Conservation (phyloP, 352 stramenopile genomes). For the Phytophthora pseudosyringae region DNA sequence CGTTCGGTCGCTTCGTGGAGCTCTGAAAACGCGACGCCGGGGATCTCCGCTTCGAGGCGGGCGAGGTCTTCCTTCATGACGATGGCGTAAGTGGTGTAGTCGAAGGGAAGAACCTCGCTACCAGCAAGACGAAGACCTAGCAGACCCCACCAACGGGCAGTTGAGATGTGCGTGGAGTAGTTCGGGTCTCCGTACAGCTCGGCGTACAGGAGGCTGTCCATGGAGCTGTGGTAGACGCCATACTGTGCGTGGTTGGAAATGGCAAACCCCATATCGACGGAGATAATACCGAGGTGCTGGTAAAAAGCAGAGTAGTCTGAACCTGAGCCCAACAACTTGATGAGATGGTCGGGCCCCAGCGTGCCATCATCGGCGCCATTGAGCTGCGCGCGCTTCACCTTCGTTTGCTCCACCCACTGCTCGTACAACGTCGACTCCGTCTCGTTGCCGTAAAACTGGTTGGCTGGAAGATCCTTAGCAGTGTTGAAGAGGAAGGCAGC, state of each 20-base stretch:
- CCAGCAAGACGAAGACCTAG: constrained; percentile 56
- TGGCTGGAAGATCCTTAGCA: constrained; percentile 56
- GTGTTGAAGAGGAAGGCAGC: constrained; percentile 61
- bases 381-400: constrained; percentile 7
- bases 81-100: constrained; percentile 57
- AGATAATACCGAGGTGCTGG: constrained; percentile 83
- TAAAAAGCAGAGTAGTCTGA: constrained; percentile 83
- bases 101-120: constrained; percentile 56
- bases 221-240: constrained; percentile 82
- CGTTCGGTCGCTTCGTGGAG: constrained; percentile 42
- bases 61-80: constrained; percentile 58
- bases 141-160: constrained; percentile 58
- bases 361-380: constrained; percentile 18
- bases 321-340: constrained; percentile 60
- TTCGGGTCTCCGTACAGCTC: constrained; percentile 56
- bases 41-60: constrained; percentile 30
- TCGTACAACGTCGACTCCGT: constrained; percentile 38
- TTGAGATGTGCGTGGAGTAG: constrained; percentile 54
- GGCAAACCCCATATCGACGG: constrained; percentile 33
- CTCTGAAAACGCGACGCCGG: constrained; percentile 33
- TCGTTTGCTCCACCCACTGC: constrained; percentile 30
- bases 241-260: constrained; percentile 35
- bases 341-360: constrained; percentile 39
- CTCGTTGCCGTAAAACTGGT: constrained; percentile 51
- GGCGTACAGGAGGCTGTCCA: constrained; percentile 78